A percentile compares a stretch with the other conserved stretches of the same genome.
phyloP scores from a whole-genome alignment of 495 filamentous ascomycete genomes.

The Xylaria venustula region DNA sequence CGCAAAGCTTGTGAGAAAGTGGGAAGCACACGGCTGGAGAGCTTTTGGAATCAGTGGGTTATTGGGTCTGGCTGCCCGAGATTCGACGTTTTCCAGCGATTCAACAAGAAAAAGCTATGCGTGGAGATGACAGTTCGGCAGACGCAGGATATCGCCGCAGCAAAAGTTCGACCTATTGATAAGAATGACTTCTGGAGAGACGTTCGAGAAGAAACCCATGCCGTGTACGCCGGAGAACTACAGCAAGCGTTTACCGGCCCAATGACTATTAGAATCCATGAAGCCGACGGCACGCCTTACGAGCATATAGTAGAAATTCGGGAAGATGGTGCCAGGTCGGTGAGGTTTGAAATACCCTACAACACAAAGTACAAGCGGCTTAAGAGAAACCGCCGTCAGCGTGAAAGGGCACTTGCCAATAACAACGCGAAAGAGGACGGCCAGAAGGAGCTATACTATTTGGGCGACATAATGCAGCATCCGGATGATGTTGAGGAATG shows the following conservation, averaged over 20 bases:
- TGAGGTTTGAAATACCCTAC: conserved; percentile 85
- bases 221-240: conserved; percentile 65
- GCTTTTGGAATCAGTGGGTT: conserved; percentile 93
- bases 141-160: conserved; percentile 52
- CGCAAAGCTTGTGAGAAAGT: conserved; percentile 80
- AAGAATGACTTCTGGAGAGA: conserved; percentile 78
- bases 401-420: conserved; percentile 67
- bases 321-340: conserved; percentile 65
- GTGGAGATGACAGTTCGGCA: conserved; percentile 92
- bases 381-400: conserved; percentile 85
- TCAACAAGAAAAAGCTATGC: conserved; percentile 97
- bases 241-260: conserved; percentile 87
- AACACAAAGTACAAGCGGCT: conserved; percentile 99
- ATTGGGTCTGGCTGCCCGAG: conserved; percentile 81
- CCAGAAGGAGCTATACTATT: conserved; percentile 87
- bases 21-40: conserved; percentile 77
- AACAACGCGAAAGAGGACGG: conserved; percentile 59
- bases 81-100: conserved; percentile 79
- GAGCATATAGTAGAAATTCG: conserved; percentile 97
- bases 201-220: conserved; percentile 70
- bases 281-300: conserved; percentile 97
- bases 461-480: conserved; percentile 85
- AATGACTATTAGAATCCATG: conserved; percentile 97
- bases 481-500: conserved; percentile 80
- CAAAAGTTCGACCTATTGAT: conserved; percentile 41